phyloP scores from a whole-genome alignment of 192 early-diverging fungal species.

The Cetraspora pellucida region DNA sequence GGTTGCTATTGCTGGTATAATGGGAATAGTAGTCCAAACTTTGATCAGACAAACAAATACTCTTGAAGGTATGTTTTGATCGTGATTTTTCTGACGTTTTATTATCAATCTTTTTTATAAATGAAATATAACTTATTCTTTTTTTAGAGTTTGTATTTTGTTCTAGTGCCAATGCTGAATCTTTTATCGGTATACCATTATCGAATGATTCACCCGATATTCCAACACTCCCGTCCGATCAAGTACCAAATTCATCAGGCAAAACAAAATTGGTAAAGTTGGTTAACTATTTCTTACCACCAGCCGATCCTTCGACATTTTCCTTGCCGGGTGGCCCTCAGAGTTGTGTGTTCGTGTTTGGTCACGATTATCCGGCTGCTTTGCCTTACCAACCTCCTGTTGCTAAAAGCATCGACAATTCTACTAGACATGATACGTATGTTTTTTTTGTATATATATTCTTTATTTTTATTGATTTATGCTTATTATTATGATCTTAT shows the following conservation, averaged over 20 bases:
- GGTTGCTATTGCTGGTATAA: constrained; percentile 61
- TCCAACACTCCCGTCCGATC: constrained; percentile 35
- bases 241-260: constrained; percentile 42
- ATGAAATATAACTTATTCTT: neutral
- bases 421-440: constrained; percentile 35
- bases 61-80: constrained; percentile 46
- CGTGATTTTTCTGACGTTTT: neutral
- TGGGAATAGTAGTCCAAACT: constrained; percentile 57
- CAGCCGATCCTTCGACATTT: constrained; percentile 32
- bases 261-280: constrained; percentile 42
- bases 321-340: constrained; percentile 38
- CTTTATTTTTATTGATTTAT: neutral
- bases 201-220: constrained; percentile 33
- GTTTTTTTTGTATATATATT: neutral
- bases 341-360: constrained; percentile 50
- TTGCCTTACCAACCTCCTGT: constrained; percentile 37
- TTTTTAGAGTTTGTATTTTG: constrained; percentile 52
- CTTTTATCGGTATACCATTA: constrained; percentile 35
- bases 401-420: constrained; percentile 18
- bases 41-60: constrained; percentile 52
- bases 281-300: constrained; percentile 41
- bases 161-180: constrained; percentile 48
- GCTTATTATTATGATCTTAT: too few species aligned
- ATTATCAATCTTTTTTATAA: neutral
- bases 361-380: constrained; percentile 42